phyloP scores from a whole-genome alignment of 129 eudicot species.

The Mikania micrantha region DNA sequence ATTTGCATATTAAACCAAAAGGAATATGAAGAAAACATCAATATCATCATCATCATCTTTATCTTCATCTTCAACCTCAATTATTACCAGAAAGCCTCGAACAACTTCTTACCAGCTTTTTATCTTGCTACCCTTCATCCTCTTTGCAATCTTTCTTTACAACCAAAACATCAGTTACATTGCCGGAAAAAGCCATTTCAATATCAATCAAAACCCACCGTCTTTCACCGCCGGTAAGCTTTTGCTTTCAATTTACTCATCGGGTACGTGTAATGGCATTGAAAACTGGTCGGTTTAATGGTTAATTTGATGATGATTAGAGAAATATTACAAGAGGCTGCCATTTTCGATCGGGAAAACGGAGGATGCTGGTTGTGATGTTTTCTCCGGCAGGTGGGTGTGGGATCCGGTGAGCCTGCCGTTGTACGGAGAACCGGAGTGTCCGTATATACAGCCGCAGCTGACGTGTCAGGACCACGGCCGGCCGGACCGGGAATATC shows the following conservation, averaged over 20 bases:
- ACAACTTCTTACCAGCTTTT: constrained; percentile 49
- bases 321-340: constrained; percentile 42
- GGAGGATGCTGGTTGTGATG: constrained; percentile 47
- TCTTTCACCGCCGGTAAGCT: constrained; percentile 30
- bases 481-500: constrained; percentile 76
- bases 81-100: constrained; percentile 20
- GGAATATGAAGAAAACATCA: constrained; percentile 40
- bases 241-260: neutral
- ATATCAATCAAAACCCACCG: neutral
- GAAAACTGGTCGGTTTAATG: no score
- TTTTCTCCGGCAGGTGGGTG: constrained; percentile 80
- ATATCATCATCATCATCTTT: constrained; percentile 21
- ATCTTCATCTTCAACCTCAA: constrained; percentile 26
- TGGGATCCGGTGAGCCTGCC: constrained; percentile 66
- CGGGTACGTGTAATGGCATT: no score
- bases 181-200: constrained; percentile 12
- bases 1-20: constrained; percentile 19
- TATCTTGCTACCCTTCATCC: constrained; percentile 42
- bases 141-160: constrained; percentile 57
- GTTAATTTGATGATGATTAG: constrained; percentile 16
- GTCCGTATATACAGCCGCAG: constrained; percentile 90
- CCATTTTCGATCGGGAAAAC: constrained; percentile 42
- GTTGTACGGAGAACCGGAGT: constrained; percentile 69
- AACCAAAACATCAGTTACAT: constrained; percentile 50
- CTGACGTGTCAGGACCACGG: constrained; percentile 85